Evolutionary conservation across 1,284 basidiomycete species (phyloP).

Genomic region (Ustilago bromivora): DNA sequence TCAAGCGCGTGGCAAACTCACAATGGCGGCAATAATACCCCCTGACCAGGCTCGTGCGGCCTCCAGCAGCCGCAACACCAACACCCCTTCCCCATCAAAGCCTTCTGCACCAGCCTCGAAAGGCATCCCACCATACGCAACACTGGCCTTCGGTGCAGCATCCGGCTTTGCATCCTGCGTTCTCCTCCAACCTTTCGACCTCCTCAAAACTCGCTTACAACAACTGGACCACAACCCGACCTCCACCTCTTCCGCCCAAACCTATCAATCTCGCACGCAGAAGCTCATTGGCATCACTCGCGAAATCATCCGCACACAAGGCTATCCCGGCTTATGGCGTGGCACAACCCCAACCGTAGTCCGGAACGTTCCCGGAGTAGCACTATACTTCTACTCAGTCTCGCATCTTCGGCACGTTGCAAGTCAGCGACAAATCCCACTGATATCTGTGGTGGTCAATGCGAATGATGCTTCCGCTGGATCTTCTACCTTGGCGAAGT

Average conservation of each 20-base stretch:
- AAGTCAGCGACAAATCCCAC: constrained; percentile 53
- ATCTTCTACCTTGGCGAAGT: constrained; percentile 71
- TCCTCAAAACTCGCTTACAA: constrained; percentile 68
- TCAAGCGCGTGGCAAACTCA: not conserved
- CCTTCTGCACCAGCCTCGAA: constrained; percentile 7
- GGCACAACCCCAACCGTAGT: constrained; percentile 66
- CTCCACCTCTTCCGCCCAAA: not conserved
- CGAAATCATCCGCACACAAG: constrained; percentile 52
- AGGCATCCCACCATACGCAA: constrained; percentile 56
- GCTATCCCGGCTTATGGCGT: constrained; percentile 64
- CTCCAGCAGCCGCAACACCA: not conserved
- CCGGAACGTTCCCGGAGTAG: constrained; percentile 68
- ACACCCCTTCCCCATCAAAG: not conserved
- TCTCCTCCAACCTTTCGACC: constrained; percentile 66
- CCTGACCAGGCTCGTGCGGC: constrained; percentile 16
- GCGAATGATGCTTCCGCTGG: constrained; percentile 69
- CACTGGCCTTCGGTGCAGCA: constrained; percentile 61
- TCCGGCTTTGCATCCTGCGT: constrained; percentile 67
- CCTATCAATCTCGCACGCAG: constrained; percentile 37
- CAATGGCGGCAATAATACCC: not conserved
- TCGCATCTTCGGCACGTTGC: constrained; percentile 59
- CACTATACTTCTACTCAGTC: constrained; percentile 68
- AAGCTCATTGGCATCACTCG: constrained; percentile 41
- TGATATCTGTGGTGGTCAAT: constrained; percentile 51
- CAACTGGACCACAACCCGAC: constrained; percentile 45